A percentile compares a stretch with the other conserved stretches of the same genome.
Evolutionary conservation across 805 yeast genomes (phyloP).

Genomic region (Hyphopichia homilentoma): DNA sequence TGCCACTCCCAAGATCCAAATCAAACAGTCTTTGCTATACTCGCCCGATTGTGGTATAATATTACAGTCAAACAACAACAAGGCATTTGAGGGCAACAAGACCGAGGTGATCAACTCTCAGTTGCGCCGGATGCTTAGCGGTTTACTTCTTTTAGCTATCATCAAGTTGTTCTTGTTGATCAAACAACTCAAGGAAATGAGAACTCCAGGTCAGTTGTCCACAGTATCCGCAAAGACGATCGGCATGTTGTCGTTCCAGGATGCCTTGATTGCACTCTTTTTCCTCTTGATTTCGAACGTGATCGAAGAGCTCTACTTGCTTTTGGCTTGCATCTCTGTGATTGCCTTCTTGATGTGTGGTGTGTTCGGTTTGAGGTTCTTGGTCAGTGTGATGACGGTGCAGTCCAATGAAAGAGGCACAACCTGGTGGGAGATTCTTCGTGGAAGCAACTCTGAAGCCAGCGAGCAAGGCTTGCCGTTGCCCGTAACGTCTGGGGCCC

Average conservation of each 20-base stretch:
- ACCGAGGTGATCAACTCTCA: slow-evolving; percentile 41
- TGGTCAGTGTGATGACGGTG: slow-evolving; percentile 61
- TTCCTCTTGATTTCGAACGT: slow-evolving; percentile 58
- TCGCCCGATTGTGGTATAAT: slow-evolving; percentile 87
- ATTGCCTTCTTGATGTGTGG: slow-evolving; percentile 66
- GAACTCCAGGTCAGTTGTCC: slow-evolving; percentile 78
- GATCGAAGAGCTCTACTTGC: slow-evolving; percentile 55
- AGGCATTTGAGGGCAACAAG: slow-evolving; percentile 49
- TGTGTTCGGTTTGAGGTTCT: slow-evolving; percentile 71
- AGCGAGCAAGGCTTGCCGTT: slow-evolving; percentile 9
- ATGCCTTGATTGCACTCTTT: slow-evolving; percentile 64
- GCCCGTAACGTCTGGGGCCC: slow-evolving; percentile 13
- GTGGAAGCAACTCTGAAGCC: slow-evolving; percentile 48
- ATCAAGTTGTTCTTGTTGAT: slow-evolving; percentile 55
- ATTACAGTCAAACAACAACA: slow-evolving; percentile 22
- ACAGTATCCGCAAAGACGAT: slow-evolving; percentile 54
- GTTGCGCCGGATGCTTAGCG: slow-evolving; percentile 42
- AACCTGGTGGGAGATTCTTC: slow-evolving; percentile 61
- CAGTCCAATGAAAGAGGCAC: slow-evolving; percentile 71
- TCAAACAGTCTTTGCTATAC: slow-evolving; percentile 60
- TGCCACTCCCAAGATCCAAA: slow-evolving; percentile 49
- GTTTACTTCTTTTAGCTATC: slow-evolving; percentile 41
- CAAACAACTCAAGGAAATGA: slow-evolving; percentile 65
- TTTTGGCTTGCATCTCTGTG: slow-evolving; percentile 67
- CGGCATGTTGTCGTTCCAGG: slow-evolving; percentile 65